Conservation (phyloP, 495 filamentous ascomycete genomes). For the Aspergillus olivimuriae region DNA sequence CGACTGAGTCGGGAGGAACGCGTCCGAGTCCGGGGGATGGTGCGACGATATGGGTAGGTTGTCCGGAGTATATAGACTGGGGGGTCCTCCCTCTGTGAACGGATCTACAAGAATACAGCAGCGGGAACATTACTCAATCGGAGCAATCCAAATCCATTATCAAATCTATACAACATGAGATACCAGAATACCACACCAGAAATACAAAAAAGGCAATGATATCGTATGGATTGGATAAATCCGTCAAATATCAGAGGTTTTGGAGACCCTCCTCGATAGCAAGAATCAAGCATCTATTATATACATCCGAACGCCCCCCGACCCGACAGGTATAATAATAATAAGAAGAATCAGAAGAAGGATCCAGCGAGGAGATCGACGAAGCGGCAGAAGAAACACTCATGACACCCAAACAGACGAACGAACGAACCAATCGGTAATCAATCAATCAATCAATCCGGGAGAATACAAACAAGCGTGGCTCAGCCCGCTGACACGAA, state of each 20-base stretch:
- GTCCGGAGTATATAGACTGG: not conserved
- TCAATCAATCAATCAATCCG: conserved; percentile 7
- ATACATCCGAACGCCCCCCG: not conserved
- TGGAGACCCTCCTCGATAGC: too few species aligned
- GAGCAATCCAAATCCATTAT: not conserved
- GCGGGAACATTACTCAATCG: not conserved
- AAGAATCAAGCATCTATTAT: not conserved
- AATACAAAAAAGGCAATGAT: not conserved
- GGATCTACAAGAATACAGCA: not conserved
- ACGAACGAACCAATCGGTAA: conserved; percentile 1
- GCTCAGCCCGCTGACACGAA: conserved; percentile 12
- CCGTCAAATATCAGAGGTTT: too few species aligned
- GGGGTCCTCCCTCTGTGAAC: not conserved
- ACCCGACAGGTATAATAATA: not conserved
- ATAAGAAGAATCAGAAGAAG: too few species aligned
- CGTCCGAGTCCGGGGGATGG: conserved; percentile 54
- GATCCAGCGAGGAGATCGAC: too few species aligned
- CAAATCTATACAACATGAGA: not conserved
- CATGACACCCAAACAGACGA: too few species aligned
- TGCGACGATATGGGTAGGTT: conserved; percentile 21
- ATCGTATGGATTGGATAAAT: too few species aligned
- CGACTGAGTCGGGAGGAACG: conserved; percentile 58
- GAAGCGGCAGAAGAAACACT: too few species aligned
- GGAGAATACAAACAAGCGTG: conserved; percentile 7
- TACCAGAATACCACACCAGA: not conserved